Evolutionary conservation across 176 grass and related monocot genomes (phyloP).

Genomic region (Secale cereale): DNA sequence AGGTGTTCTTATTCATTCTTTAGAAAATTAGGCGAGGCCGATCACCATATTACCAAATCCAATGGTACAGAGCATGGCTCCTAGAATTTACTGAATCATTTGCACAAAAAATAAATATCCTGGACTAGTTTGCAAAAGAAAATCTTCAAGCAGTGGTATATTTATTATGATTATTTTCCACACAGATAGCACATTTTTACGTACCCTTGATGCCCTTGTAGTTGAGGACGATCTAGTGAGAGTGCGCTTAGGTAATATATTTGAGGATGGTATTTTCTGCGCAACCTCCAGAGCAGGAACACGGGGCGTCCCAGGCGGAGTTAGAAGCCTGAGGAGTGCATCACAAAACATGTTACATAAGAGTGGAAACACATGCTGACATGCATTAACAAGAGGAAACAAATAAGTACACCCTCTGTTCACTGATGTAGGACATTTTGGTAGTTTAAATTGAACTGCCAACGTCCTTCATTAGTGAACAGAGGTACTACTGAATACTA

Average conservation of each 20-base stretch:
- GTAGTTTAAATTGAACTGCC: too few species aligned
- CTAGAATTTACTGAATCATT: background rate
- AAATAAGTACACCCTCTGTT: background rate
- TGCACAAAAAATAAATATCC: background rate
- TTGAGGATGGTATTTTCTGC: slow-evolving; percentile 53
- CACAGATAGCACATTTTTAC: background rate
- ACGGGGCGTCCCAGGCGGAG: slow-evolving; percentile 85
- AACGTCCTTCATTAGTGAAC: too few species aligned
- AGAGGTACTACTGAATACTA: background rate
- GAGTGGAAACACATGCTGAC: background rate
- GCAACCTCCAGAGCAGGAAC: slow-evolving; percentile 50
- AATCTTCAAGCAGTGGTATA: background rate
- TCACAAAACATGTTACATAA: background rate
- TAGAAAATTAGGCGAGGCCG: background rate
- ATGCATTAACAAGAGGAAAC: slow-evolving; percentile 14
- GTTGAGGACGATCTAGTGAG: slow-evolving; percentile 68
- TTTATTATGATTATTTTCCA: background rate
- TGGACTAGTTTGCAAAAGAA: background rate
- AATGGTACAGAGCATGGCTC: background rate
- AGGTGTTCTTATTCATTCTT: too few species aligned
- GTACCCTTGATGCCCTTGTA: slow-evolving; percentile 83
- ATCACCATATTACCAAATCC: background rate
- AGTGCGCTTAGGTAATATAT: slow-evolving; percentile 56
- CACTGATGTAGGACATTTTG: background rate
- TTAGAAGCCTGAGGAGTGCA: slow-evolving; percentile 73